Percentiles rank a stretch among this genome's conserved stretches.
Conservation (phyloP, 116 monocot genomes). For the Thalassia testudinum region DNA sequence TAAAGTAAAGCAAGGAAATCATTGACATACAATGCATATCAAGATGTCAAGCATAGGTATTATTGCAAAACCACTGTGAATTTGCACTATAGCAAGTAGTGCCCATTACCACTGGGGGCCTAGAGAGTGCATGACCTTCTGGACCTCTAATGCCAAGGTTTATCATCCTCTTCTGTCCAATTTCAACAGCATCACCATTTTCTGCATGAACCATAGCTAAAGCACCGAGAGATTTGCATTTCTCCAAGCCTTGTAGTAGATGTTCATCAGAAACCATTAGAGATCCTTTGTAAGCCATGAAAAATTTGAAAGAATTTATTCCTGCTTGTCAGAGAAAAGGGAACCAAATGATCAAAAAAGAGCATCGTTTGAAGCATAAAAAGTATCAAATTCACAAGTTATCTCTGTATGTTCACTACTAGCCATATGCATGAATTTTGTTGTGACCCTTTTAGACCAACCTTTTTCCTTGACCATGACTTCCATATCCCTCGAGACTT, state of each 20-base stretch:
- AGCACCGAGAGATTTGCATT: constrained; percentile 93
- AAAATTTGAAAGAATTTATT: constrained; percentile 99
- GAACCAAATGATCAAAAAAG: too few relatives aligned
- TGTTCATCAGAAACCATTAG: constrained; percentile 89
- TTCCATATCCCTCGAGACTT: constrained; percentile 84
- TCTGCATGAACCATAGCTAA: constrained; percentile 98
- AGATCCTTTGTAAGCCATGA: constrained; percentile 98
- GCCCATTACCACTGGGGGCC: constrained; percentile 68
- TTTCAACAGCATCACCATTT: constrained; percentile 95
- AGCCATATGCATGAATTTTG: background rate
- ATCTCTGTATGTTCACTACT: too few relatives aligned
- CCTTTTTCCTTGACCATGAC: constrained; percentile 93
- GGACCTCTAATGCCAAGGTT: constrained; percentile 92
- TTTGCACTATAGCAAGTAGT: too few relatives aligned
- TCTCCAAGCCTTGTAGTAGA: constrained; percentile 63
- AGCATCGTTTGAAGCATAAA: too few relatives aligned
- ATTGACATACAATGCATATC: too few relatives aligned
- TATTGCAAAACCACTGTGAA: too few relatives aligned
- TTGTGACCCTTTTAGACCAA: constrained; percentile 5
- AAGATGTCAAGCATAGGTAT: too few relatives aligned
- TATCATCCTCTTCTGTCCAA: constrained; percentile 84
- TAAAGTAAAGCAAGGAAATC: too few relatives aligned
- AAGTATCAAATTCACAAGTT: too few relatives aligned
- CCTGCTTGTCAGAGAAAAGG: constrained; percentile 15
- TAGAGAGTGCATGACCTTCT: constrained; percentile 93